Evolutionary conservation across 345 rosid genomes (phyloP).

Genomic region (Isatis tinctoria): DNA sequence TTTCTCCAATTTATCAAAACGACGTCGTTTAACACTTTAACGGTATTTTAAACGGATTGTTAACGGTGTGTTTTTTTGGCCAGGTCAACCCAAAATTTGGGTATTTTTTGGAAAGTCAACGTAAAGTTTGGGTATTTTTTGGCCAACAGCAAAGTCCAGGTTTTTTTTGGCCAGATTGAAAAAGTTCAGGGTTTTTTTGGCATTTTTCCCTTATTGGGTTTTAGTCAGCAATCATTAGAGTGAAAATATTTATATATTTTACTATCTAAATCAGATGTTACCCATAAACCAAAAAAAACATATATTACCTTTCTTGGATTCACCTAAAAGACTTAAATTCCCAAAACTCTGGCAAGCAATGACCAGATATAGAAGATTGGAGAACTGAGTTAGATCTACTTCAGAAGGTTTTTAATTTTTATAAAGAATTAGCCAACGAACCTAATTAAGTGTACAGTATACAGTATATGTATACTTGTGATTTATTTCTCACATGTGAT

Average conservation of each 20-base stretch:
- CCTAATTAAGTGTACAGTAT: not conserved
- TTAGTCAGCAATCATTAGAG: not conserved
- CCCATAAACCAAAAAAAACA: not conserved
- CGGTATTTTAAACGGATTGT: too few relatives aligned
- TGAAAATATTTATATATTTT: not conserved
- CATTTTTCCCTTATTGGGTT: too few relatives aligned
- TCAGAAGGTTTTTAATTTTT: not conserved
- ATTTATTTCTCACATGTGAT: not conserved
- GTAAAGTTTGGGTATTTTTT: too few relatives aligned
- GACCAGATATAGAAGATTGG: slow-evolving; percentile 16
- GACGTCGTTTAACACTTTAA: too few relatives aligned
- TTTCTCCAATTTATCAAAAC: too few relatives aligned
- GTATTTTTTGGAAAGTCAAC: too few relatives aligned
- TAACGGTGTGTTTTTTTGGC: too few relatives aligned
- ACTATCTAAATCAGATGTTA: not conserved
- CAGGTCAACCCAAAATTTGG: too few relatives aligned
- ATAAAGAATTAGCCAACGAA: not conserved
- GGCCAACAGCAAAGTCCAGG: too few relatives aligned
- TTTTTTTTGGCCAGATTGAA: too few relatives aligned
- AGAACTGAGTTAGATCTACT: not conserved
- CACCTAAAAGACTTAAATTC: slow-evolving; percentile 20
- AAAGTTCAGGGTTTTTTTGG: too few relatives aligned
- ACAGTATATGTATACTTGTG: not conserved
- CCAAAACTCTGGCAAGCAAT: slow-evolving; percentile 11
- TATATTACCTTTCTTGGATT: not conserved